Percentiles rank a stretch among this genome's conserved stretches.
Evolutionary conservation across 768 basidiomycete genomes (phyloP).

Genomic region (Psilocybe cyanescens): DNA sequence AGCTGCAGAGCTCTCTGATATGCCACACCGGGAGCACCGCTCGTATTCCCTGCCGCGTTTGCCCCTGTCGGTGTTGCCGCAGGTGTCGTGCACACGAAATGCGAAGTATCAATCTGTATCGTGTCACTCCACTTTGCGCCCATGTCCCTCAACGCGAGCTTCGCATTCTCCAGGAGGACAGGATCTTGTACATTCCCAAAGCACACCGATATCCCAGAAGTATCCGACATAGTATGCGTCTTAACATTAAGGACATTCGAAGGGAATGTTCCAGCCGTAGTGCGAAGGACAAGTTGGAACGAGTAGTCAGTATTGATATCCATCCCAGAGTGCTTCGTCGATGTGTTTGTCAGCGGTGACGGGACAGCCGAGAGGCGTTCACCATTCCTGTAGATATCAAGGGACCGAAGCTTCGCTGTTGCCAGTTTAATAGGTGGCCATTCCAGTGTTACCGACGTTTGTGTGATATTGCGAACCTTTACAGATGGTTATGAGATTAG

Average conservation of each 20-base stretch:
- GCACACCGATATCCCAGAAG: constrained; percentile 92
- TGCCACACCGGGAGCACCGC: constrained; percentile 75
- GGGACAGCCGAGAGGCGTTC: constrained; percentile 88
- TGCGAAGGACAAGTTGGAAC: constrained; percentile 93
- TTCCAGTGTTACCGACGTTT: constrained; percentile 96
- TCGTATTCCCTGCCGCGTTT: constrained; percentile 52
- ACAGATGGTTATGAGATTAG: background rate
- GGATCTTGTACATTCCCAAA: constrained; percentile 88
- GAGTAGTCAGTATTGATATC: constrained; percentile 85
- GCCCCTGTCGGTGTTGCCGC: constrained; percentile 66
- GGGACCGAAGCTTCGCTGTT: constrained; percentile 80
- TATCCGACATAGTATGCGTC: constrained; percentile 95
- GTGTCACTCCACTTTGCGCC: constrained; percentile 88
- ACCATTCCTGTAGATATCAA: constrained; percentile 93
- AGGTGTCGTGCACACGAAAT: constrained; percentile 95
- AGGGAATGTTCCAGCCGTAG: constrained; percentile 88
- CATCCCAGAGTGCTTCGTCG: constrained; percentile 84
- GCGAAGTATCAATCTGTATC: constrained; percentile 97
- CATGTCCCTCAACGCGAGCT: constrained; percentile 83
- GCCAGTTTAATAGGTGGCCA: constrained; percentile 90
- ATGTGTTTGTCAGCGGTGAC: constrained; percentile 80
- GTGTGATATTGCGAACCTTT: constrained; percentile 90
- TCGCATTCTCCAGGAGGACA: constrained; percentile 78
- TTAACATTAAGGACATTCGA: constrained; percentile 83
- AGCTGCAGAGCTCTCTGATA: constrained; percentile 95